Evolutionary conservation across 768 basidiomycete species (phyloP).

Genomic region (Pholiota molesta): DNA sequence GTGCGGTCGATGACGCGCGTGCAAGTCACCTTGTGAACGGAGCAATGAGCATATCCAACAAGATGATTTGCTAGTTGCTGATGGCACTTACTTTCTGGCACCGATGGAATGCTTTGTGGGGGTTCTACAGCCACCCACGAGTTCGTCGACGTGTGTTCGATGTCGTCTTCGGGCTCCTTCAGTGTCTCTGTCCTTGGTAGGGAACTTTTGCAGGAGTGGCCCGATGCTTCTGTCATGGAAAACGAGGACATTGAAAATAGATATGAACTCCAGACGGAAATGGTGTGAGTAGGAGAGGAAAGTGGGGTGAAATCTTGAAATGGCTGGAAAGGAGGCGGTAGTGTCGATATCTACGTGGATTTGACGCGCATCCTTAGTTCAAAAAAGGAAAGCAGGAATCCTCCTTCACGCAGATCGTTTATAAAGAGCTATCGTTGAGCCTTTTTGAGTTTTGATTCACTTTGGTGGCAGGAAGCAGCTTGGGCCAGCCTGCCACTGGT

Average conservation of each 20-base stretch:
- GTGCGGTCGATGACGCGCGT: not conserved
- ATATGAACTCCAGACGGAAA: not conserved
- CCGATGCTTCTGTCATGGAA: not conserved
- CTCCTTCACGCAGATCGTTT: not conserved
- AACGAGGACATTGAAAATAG: not conserved
- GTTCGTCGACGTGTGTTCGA: not conserved
- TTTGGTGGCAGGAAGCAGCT: too few species aligned
- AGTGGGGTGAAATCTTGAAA: too few species aligned
- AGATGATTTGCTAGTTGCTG: not conserved
- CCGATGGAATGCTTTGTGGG: not conserved
- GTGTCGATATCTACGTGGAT: not conserved
- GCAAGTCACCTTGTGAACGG: too few species aligned
- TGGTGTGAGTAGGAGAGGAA: not conserved
- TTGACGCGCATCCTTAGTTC: not conserved
- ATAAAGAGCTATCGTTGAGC: too few species aligned
- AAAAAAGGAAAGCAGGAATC: not conserved
- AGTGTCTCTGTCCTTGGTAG: not conserved
- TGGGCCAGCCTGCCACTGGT: too few species aligned
- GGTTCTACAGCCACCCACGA: not conserved
- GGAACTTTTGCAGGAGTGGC: not conserved
- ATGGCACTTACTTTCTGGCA: not conserved
- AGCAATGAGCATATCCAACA: too few species aligned
- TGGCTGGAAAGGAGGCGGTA: not conserved
- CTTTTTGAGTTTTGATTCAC: too few species aligned
- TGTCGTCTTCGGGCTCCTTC: not conserved